A percentile compares a stretch with the other conserved stretches of the same genome.
phyloP scores from a whole-genome alignment of 2,329 filamentous ascomycete genomes.

The Fonsecaea monophora region DNA sequence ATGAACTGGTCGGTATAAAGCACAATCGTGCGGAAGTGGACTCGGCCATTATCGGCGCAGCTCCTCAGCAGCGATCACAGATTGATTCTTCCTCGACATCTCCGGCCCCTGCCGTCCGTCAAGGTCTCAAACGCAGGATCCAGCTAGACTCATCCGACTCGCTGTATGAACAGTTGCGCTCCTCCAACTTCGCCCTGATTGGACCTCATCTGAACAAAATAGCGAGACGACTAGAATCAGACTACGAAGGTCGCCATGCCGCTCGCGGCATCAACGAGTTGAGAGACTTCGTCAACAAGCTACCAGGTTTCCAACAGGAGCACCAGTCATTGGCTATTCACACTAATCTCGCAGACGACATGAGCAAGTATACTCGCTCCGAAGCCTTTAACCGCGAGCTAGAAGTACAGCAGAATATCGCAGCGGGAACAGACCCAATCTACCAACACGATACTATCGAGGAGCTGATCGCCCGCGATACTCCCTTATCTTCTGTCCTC shows the following conservation, averaged over 20 bases:
- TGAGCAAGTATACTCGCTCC: slow-evolving; percentile 88
- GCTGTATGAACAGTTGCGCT: slow-evolving; percentile 83
- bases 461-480: slow-evolving; percentile 89
- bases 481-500: slow-evolving; percentile 79
- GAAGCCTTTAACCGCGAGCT: slow-evolving; percentile 87
- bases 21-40: slow-evolving; percentile 95
- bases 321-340: slow-evolving; percentile 92
- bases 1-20: slow-evolving; percentile 89
- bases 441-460: slow-evolving; percentile 90
- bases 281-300: slow-evolving; percentile 90
- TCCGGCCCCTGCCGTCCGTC: slow-evolving; percentile 61
- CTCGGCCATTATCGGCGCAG: slow-evolving; percentile 82
- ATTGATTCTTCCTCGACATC: slow-evolving; percentile 63
- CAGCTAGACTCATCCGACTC: slow-evolving; percentile 87
- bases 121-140: slow-evolving; percentile 82
- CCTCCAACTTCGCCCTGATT: slow-evolving; percentile 94
- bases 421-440: slow-evolving; percentile 84
- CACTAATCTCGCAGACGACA: slow-evolving; percentile 89
- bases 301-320: slow-evolving; percentile 91
- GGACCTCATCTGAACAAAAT: slow-evolving; percentile 88
- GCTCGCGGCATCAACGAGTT: slow-evolving; percentile 90
- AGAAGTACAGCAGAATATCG: slow-evolving; percentile 94
- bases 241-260: slow-evolving; percentile 86
- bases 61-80: slow-evolving; percentile 60
- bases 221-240: slow-evolving; percentile 80